phyloP scores from a whole-genome alignment of 352 stramenopile genomes.

The Phytophthora capsici region DNA sequence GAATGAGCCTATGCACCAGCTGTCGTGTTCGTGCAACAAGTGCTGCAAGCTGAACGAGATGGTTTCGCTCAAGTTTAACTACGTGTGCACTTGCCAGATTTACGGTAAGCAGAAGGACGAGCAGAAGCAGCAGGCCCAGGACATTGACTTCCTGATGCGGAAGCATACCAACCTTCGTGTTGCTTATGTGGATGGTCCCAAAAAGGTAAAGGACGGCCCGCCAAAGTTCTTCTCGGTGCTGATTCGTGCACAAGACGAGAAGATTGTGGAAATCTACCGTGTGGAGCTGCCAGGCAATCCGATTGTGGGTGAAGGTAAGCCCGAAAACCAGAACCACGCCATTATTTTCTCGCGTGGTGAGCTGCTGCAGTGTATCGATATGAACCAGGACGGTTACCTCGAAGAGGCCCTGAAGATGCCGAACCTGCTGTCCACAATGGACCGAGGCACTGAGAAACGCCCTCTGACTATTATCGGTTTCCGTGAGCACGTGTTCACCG shows the following conservation, averaged over 20 bases:
- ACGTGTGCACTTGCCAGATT: slow-evolving; percentile 89
- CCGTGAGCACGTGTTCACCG: slow-evolving; percentile 87
- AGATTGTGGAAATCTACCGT: slow-evolving; percentile 80
- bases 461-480: slow-evolving; percentile 88
- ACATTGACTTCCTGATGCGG: slow-evolving; percentile 77
- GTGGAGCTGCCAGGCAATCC: slow-evolving; percentile 80
- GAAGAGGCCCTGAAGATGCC: slow-evolving; percentile 85
- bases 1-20: slow-evolving; percentile 84
- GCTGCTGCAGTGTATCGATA: slow-evolving; percentile 88
- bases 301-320: slow-evolving; percentile 86
- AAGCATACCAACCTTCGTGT: slow-evolving; percentile 79
- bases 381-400: slow-evolving; percentile 88
- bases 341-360: slow-evolving; percentile 86
- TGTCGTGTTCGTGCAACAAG: slow-evolving; percentile 79
- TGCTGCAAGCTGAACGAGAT: slow-evolving; percentile 84
- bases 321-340: slow-evolving; percentile 88
- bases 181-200: slow-evolving; percentile 82
- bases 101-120: slow-evolving; percentile 87
- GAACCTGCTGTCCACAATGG: slow-evolving; percentile 83
- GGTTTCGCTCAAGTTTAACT: slow-evolving; percentile 87
- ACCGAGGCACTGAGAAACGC: slow-evolving; percentile 67
- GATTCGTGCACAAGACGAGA: slow-evolving; percentile 70
- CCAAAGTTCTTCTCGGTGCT: slow-evolving; percentile 86
- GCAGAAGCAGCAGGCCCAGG: slow-evolving; percentile 78
- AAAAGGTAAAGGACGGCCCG: slow-evolving; percentile 86